Evolutionary conservation across 208 protist species (phyloP), one percentile per base, ranked within the genome.

Genomic region (Endotrypanum monterogeii): DNA sequence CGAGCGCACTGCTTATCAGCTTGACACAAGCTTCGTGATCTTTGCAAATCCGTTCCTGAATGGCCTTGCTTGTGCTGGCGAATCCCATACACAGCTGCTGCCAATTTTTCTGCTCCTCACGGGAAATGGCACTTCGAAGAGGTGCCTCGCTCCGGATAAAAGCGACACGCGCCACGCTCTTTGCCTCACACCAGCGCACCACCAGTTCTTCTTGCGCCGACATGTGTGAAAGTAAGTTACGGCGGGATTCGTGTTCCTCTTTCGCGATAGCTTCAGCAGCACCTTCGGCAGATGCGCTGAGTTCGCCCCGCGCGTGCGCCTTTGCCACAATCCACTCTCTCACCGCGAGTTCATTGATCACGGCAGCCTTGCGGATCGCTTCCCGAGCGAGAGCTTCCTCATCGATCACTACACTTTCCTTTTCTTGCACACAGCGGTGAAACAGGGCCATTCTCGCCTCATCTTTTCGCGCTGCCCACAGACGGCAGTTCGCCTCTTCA

Each of bases 161-260:
- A 20, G 41, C 75, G 8, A 74, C 46, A 16, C 67, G 71, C 37
- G 70, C 80, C 46, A 28, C 55, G 30, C 70, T 71, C 72, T 80
- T 82, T 16, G 70, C 50, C 54, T 74, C 81, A 37, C 74, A 73
- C 80, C 74, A 82, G 14, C 74, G 90, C 51, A 73, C 71, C 44
- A 91, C 79, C 14, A 63, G 35, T 65, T 85, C 79, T 57, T 91
- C 88, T 5, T 88, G 54, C 39, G 82, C 76, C 6, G 83, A 80
- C 80, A 86, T 91, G 0, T 41, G n/a, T 9, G 84, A 82, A 20
- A 87, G 52, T 5, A 92, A 67, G 48, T 50, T 46, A 86, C 89
- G 85, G 39, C 85, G 84, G 20, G 80, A 78, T 7, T 89, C 69
- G 56, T 84, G 87, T 68, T 94, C 90, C 51, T 72, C 76, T 12